phyloP scores from a whole-genome alignment of 202 grass and related monocot genomes.

The Dendrocalamus latiflorus region DNA sequence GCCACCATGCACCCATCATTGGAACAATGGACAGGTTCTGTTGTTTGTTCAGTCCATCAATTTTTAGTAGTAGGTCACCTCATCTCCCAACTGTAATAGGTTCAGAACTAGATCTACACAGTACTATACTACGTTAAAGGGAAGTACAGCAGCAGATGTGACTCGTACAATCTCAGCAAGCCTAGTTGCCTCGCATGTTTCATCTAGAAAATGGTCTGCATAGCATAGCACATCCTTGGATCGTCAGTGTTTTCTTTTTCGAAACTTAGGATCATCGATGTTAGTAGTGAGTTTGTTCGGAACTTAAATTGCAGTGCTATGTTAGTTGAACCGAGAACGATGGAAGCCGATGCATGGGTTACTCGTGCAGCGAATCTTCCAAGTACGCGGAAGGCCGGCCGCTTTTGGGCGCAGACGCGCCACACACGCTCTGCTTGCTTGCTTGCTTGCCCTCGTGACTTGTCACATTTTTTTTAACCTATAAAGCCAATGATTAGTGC shows the following conservation, averaged over 20 bases:
- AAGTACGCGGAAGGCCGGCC: no score
- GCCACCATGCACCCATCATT: background rate
- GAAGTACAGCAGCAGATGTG: background rate
- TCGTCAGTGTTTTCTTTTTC: no score
- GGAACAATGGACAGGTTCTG: background rate
- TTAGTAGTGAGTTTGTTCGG: no score
- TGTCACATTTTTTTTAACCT: no score
- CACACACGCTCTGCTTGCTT: no score
- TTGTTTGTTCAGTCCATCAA: background rate
- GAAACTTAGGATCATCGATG: no score
- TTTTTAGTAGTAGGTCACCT: background rate
- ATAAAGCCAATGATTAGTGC: no score
- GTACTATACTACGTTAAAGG: background rate
- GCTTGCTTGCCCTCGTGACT: no score
- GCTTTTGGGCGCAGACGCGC: no score
- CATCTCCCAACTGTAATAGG: background rate
- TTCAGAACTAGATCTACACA: background rate
- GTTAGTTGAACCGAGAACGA: background rate
- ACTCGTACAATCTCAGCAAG: background rate
- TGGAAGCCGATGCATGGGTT: background rate
- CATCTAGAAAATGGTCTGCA: background rate
- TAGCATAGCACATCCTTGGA: background rate
- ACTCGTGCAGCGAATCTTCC: no score
- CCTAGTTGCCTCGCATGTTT: background rate
- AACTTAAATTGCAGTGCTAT: background rate